Conservation (phyloP, 768 basidiomycete species). For the Cyclocybe cylindracea region DNA sequence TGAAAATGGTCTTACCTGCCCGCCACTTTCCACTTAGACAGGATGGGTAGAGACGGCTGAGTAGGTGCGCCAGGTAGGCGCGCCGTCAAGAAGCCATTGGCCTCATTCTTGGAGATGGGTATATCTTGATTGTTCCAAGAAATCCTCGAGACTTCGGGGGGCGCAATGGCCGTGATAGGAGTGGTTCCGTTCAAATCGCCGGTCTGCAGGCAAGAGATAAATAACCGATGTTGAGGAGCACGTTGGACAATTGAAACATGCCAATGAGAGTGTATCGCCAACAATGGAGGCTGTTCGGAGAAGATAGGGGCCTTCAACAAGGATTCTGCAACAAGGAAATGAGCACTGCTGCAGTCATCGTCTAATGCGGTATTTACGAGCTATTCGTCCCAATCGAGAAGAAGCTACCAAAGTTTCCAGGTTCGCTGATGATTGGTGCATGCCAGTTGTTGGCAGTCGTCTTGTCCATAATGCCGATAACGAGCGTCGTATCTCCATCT, state of each 20-base stretch:
- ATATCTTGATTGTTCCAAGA: conserved; percentile 42
- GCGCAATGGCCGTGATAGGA: conserved; percentile 42
- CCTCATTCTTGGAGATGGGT: conserved; percentile 21
- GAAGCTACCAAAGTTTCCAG: conserved; percentile 38
- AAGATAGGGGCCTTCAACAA: conserved; percentile 56
- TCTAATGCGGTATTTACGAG: conserved; percentile 27
- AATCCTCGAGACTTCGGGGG: conserved; percentile 31
- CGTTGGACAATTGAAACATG: conserved; percentile 9
- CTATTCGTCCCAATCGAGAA: conserved; percentile 48
- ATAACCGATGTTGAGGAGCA: neutral
- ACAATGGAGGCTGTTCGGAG: conserved; percentile 48
- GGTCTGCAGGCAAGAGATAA: conserved; percentile 26
- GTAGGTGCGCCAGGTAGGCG: conserved; percentile 16
- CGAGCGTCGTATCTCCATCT: conserved; percentile 24
- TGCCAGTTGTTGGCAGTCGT: conserved; percentile 49
- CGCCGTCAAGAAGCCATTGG: conserved; percentile 29
- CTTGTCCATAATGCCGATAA: conserved; percentile 44
- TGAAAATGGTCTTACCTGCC: conserved; percentile 34
- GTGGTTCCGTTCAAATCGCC: conserved; percentile 55
- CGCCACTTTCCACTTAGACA: conserved; percentile 46
- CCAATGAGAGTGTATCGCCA: conserved; percentile 35
- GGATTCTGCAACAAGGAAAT: conserved; percentile 26
- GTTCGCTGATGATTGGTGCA: conserved; percentile 43
- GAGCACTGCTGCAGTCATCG: neutral
- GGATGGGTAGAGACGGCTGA: conserved; percentile 28